Conservation (phyloP, 495 filamentous ascomycete genomes). For the Aspergillus ellipticus region DNA sequence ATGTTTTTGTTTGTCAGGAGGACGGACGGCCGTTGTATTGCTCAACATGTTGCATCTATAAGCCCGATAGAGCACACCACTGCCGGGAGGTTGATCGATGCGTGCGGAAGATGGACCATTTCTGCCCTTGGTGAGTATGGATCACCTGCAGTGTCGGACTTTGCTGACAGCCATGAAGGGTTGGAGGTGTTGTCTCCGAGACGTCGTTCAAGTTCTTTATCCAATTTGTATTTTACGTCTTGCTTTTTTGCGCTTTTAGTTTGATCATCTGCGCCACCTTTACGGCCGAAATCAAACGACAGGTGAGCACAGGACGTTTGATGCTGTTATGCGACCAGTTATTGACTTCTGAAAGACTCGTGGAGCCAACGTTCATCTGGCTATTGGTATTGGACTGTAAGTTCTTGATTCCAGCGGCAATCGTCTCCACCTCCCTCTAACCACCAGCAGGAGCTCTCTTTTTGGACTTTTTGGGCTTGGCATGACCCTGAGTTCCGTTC, state of each 20-base stretch:
- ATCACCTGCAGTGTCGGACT: not conserved
- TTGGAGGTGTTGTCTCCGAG: conserved; percentile 84
- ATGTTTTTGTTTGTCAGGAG: conserved; percentile 75
- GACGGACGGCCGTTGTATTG: conserved; percentile 83
- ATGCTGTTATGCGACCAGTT: conserved; percentile 12
- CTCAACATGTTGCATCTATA: conserved; percentile 73
- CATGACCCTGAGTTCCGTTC: conserved; percentile 68
- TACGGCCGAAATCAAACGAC: conserved; percentile 41
- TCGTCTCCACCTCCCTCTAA: conserved; percentile 11
- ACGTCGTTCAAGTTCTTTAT: conserved; percentile 86
- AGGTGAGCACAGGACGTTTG: conserved; percentile 23
- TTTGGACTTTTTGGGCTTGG: conserved; percentile 72
- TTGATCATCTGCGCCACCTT: conserved; percentile 58
- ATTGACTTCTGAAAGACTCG: conserved; percentile 22
- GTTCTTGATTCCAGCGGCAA: conserved; percentile 16
- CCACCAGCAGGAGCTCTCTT: conserved; percentile 49
- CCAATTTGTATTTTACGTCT: conserved; percentile 72
- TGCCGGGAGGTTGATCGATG: conserved; percentile 77
- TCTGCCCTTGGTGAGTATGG: conserved; percentile 74
- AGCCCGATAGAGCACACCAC: conserved; percentile 81
- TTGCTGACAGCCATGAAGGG: conserved; percentile 44
- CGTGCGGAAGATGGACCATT: conserved; percentile 88
- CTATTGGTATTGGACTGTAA: conserved; percentile 54
- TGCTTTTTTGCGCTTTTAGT: conserved; percentile 61
- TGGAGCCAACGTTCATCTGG: conserved; percentile 48